Percentiles rank a stretch among this genome's conserved stretches.
Conservation (phyloP, 176 grass and related monocot genomes). For the sorghum (Sorghum bicolor) region DNA sequence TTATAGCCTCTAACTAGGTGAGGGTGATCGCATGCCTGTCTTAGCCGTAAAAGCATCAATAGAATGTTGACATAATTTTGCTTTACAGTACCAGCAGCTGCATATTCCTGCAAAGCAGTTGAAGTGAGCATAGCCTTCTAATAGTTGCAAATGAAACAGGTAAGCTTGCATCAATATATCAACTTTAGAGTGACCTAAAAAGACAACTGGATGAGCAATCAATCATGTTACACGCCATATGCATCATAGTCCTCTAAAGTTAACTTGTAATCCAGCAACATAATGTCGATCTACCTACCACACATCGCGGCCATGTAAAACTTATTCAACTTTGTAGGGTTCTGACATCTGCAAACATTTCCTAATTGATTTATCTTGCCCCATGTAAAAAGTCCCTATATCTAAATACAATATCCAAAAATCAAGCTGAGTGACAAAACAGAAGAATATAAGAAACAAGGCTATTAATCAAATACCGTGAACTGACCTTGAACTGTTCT, state of each 20-base stretch:
- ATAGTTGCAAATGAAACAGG: not conserved
- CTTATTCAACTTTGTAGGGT: not conserved
- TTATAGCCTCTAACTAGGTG: constrained; percentile 78
- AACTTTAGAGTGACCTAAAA: not conserved
- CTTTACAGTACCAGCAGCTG: constrained; percentile 93
- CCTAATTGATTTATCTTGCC: not conserved
- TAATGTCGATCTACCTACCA: not conserved
- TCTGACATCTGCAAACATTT: not conserved
- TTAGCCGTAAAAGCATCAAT: constrained; percentile 95
- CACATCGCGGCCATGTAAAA: not conserved
- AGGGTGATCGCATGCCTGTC: constrained; percentile 93
- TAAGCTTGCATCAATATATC: not conserved
- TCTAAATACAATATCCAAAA: not conserved
- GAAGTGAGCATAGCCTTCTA: constrained; percentile 15
- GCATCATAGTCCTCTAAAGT: not conserved
- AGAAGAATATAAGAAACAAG: not conserved
- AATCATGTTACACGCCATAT: not conserved
- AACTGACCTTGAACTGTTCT: constrained; percentile 89
- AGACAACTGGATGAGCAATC: not conserved
- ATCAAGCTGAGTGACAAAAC: constrained; percentile 6
- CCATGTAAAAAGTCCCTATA: not conserved
- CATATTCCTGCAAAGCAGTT: constrained; percentile 70
- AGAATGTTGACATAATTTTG: constrained; percentile 99
- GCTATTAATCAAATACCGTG: constrained; percentile 5
- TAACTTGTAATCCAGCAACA: not conserved